Base-by-base conservation (phyloP, 2,329 filamentous ascomycete genomes). In the Mycosphaerella sp. region DNA sequence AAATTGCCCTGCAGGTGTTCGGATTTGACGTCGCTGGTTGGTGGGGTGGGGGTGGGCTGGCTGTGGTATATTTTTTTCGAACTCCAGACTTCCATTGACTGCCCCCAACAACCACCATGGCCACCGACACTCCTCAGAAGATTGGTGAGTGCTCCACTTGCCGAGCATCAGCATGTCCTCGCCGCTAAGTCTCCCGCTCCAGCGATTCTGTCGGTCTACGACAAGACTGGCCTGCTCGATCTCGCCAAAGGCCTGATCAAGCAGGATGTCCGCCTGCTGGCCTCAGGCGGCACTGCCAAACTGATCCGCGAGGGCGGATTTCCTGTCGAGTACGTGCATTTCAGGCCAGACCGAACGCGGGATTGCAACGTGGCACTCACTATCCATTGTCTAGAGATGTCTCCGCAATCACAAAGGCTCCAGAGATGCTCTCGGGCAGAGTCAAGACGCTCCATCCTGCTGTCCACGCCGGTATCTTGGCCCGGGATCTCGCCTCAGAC, bases 401-500 rank as follows among this genome's bases (percentile, higher is more conserved):
- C 64, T 96, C 91, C 45, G 89, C 89, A 71, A 97, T 98, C 73
- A 98, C 93, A 36, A 77, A 77, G 68, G 90, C 93, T 10, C 93
- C 93, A 50, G 93, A 98, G 76, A 97, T 98, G 89, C 84, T 97
- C 44, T 86, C 84, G 61, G 89, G 89, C 60, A 79, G 86, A 65
- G 86, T 89, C 72, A 97, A 98, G 85, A 97, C 93, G 50, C 86
- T 97, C 42, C 91, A 97, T 73, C 91, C 93, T 39, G 90, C 91
- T 37, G 66, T 73, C 36, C 76, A 79, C 59, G 76, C 85, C 58
- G 87, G 87, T 59, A 97, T 98, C 63, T 85, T 98, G 56, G 93
- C 93, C 54, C 88, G 93, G 59, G 84, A 97, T 72, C 85, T 97
- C 61, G 89, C 87, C 61, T 91, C 90, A 12, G 93, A 98, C 73